These are phyloP conservation scores for Backusella sp. DNA, from an alignment of 192 early-diverging fungal genomes.

Conservation along the genomic window DNA sequence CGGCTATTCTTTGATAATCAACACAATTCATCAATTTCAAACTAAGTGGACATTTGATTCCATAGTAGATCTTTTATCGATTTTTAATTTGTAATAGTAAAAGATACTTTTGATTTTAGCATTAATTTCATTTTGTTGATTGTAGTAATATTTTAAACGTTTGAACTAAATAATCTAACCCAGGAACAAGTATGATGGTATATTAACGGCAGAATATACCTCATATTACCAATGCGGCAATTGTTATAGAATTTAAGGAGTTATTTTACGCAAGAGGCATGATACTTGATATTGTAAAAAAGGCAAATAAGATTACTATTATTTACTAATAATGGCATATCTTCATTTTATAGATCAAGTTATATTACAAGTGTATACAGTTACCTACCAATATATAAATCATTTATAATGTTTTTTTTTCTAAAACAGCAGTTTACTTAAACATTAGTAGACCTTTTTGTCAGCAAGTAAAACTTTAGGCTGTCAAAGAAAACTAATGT, in stretches of 20 bases:
- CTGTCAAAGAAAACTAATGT: too few relatives aligned
- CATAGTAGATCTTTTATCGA: not conserved
- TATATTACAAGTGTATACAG: not conserved
- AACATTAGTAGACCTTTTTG: too few relatives aligned
- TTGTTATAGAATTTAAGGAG: not conserved
- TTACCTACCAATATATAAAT: not conserved
- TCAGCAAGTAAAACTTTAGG: too few relatives aligned
- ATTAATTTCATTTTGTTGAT: not conserved
- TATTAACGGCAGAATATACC: not conserved
- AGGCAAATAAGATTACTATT: not conserved
- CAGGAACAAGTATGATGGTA: not conserved
- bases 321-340: not conserved
- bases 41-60: not conserved
- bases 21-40: not conserved
- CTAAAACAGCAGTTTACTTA: too few relatives aligned
- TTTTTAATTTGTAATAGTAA: too few relatives aligned
- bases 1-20: not conserved
- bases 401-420: too few relatives aligned
- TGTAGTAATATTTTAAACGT: not conserved
- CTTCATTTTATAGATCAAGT: not conserved
- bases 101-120: not conserved
- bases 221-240: not conserved
- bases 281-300: not conserved
- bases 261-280: not conserved
- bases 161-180: not conserved